A percentile compares a stretch with the other conserved stretches of the same genome.
Evolutionary conservation across 495 filamentous ascomycete species (phyloP).

Genomic region (Trichoderma erinaceum): DNA sequence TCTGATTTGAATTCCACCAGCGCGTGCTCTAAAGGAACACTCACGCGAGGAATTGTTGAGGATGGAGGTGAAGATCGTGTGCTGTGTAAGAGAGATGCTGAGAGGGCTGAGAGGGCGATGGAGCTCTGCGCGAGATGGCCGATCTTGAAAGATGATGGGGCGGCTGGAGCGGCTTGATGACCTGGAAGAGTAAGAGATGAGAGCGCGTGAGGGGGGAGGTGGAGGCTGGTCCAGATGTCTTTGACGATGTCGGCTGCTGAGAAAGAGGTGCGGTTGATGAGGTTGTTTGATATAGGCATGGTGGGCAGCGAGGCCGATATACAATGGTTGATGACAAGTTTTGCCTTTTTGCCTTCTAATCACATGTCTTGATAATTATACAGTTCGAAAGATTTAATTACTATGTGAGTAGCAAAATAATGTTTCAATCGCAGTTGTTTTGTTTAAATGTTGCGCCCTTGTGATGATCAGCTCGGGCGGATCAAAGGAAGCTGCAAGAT

Average conservation of each 20-base stretch:
- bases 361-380: too few species aligned
- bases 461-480: background rate
- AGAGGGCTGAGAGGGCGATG: slow-evolving; percentile 37
- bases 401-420: too few species aligned
- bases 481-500: background rate
- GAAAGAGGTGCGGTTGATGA: slow-evolving; percentile 15
- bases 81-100: slow-evolving; percentile 34
- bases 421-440: background rate
- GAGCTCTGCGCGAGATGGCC: slow-evolving; percentile 38
- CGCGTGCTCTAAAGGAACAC: slow-evolving; percentile 34
- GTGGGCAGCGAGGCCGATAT: background rate
- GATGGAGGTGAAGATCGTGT: slow-evolving; percentile 17
- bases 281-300: background rate
- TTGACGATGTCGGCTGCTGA: slow-evolving; percentile 18
- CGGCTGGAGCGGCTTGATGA: slow-evolving; percentile 16
- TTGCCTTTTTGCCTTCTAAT: too few species aligned
- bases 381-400: too few species aligned
- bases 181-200: slow-evolving; percentile 19
- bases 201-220: slow-evolving; percentile 18
- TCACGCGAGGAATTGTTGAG: slow-evolving; percentile 24
- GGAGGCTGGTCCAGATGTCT: slow-evolving; percentile 21
- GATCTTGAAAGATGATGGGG: slow-evolving; percentile 41
- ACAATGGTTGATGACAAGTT: background rate
- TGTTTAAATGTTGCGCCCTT: background rate
- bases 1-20: slow-evolving; percentile 42